These are phyloP conservation scores for Prunus mume DNA, from an alignment of 306 rosid genomes.

Conservation along the genomic window DNA sequence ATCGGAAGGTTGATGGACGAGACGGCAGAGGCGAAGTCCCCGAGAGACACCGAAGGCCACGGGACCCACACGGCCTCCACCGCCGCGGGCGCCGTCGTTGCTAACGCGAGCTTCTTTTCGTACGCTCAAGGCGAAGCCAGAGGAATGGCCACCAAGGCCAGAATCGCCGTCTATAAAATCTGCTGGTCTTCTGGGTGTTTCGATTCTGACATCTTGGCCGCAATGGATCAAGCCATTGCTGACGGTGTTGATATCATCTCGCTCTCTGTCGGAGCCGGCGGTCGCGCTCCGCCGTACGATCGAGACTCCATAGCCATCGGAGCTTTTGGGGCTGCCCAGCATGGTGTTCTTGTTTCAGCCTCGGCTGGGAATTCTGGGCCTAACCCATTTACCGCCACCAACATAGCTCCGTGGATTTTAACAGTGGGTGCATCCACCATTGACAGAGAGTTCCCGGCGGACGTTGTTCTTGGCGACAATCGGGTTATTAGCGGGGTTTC, in stretches of 20 bases:
- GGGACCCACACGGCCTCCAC: constrained; percentile 85
- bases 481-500: constrained; percentile 62
- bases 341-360: constrained; percentile 74
- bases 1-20: constrained; percentile 46
- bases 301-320: constrained; percentile 80
- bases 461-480: constrained; percentile 65
- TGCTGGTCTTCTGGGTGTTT: constrained; percentile 76
- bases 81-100: constrained; percentile 58
- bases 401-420: constrained; percentile 89
- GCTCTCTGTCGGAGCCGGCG: constrained; percentile 73
- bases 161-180: constrained; percentile 84
- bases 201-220: constrained; percentile 89
- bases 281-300: constrained; percentile 49
- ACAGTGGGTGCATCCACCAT: constrained; percentile 86
- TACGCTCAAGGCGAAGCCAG: constrained; percentile 75
- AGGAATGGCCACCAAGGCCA: constrained; percentile 84
- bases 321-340: constrained; percentile 62
- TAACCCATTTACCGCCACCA: constrained; percentile 55
- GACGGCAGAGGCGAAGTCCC: constrained; percentile 52
- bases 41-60: constrained; percentile 78
- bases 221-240: constrained; percentile 82
- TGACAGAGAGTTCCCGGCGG: constrained; percentile 77
- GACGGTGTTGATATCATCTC: constrained; percentile 79
- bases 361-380: constrained; percentile 91
- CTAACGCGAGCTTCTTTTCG: constrained; percentile 58